Evolutionary conservation across 2,329 filamentous ascomycete genomes (phyloP), one percentile per base, ranked within the genome.

Genomic region (Trichoderma sp.): DNA sequence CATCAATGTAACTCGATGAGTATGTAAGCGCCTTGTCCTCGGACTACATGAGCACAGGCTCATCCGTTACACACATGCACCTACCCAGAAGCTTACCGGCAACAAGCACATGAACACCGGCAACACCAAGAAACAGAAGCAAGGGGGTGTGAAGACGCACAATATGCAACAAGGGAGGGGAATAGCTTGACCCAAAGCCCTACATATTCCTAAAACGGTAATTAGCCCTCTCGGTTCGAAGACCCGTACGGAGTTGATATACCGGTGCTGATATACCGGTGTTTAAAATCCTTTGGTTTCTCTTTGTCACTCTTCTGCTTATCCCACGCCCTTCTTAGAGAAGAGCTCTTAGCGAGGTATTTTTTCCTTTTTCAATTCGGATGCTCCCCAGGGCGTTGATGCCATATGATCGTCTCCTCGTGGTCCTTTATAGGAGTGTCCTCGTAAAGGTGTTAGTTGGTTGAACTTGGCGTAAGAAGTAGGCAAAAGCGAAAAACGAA

Each of bases 1-100:
- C 59, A 5, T 62, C 59, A n/a, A 33, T 33, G 59, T n/a, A 62
- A 62, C 59, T 31, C 59, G 29, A 62, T 31, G 31, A 1, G 59
- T 16, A 33, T 33, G 59, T 63, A 63, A 63, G 60, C 60, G 60
- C 60, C 60, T 33, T 63, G 29, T n/a, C 60, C 60, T 63, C 12
- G 5, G 9, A 21, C 3, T 35, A n/a, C 60, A 7, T n/a, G 29
- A 33, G 5, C 29, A 60, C 27, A 33, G 31, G 31, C 31, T 33
- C 9, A 2, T 29, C 8, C 12, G 60, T 63, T 21, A 21, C 18
- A 63, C 60, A 21, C 9, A 63, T 63, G 60, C 60, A 33, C 18
- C 60, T 12, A 21, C 14, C 60, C 60, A 35, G 60, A 35, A 33
- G 60, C 29, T 14, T 35, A 14, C 29, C 29, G 29, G 60, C 60